Evolutionary conservation across 768 basidiomycete species (phyloP), one percentile per base, ranked within the genome.

Genomic region (Cytidiella melzeri): DNA sequence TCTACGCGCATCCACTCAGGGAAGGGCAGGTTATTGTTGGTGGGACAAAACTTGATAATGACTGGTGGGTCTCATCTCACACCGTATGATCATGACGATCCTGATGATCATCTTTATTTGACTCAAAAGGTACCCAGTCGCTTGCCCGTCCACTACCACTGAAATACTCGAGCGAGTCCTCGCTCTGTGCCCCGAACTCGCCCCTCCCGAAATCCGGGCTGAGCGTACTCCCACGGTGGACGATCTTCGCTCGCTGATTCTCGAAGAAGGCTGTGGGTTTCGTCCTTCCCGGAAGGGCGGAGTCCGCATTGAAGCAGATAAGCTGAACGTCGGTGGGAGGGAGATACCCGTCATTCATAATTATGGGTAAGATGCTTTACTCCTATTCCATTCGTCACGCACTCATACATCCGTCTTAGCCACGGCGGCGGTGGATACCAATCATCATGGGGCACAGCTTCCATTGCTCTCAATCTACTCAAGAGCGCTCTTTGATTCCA

Each of bases 201-300:
- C 61, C 0, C 63, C 66, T 15, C 61, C 64, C 0, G 52, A 51
- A 3, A 53, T 64, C 12, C 62, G 60, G 5, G 49, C 53, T 3
- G 19, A 57, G 40, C 56, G 61, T 25, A 52, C 50, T 4, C 64
- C 65, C 1, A 72, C 69, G 0, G 48, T 69, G 15, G 70, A 69
- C 6, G 73, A 75, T 53, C 45, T 74, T 5, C 63, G 66, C 25
- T 49, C 67, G 4, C 49, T 72, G 7, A 61, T 73, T 9, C 53
- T 73, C 36, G 73, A 73, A 45, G 65, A 68, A 26, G 72, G 71
- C 5, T 76, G 77, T 55, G 88, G 88, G 2, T 64, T 90, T 41
- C 71, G 87, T 3, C 88, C 87, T 1, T 76, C 65, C 1, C 68
- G 88, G 47, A 80, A 77, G 36, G 83, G 80, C n/a, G 86, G 87